These are phyloP conservation scores for Violaceomyces palustris DNA, from an alignment of 1,284 basidiomycete genomes.

Conservation along the genomic window DNA sequence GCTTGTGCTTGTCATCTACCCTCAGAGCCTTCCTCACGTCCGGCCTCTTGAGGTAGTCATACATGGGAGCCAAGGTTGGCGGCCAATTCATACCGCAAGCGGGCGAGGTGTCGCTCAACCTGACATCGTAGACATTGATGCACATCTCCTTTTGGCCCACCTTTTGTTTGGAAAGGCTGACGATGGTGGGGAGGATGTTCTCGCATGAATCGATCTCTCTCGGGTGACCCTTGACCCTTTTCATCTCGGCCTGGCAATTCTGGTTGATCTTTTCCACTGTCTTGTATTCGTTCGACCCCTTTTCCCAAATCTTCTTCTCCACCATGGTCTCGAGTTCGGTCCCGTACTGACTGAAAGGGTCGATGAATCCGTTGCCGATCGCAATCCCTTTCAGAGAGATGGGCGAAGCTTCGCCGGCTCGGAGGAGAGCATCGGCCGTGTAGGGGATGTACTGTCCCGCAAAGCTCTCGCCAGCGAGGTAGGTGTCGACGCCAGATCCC, in stretches of 20 bases:
- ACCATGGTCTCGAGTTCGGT: constrained; percentile 83
- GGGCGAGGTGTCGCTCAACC: constrained; percentile 75
- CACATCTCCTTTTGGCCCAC: constrained; percentile 63
- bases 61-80: constrained; percentile 73
- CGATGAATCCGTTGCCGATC: constrained; percentile 98
- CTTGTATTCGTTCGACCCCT: constrained; percentile 61
- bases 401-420: too few species aligned
- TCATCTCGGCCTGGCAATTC: constrained; percentile 59
- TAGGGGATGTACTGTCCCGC: constrained; percentile 43
- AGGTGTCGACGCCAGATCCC: constrained; percentile 68
- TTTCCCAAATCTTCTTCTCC: constrained; percentile 71
- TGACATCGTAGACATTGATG: constrained; percentile 91
- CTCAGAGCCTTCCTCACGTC: constrained; percentile 82
- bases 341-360: constrained; percentile 80
- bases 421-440: constrained; percentile 72
- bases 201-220: constrained; percentile 68
- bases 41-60: constrained; percentile 70
- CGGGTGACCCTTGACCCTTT: constrained; percentile 57
- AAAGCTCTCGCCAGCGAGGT: constrained; percentile 12
- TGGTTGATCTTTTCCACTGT: constrained; percentile 57
- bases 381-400: constrained; percentile 68
- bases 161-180: constrained; percentile 64
- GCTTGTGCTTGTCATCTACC: constrained; percentile 63
- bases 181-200: constrained; percentile 62
- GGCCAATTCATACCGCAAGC: constrained; percentile 99